phyloP scores from a whole-genome alignment of 1,284 basidiomycete genomes.

The Trametes polyzona region DNA sequence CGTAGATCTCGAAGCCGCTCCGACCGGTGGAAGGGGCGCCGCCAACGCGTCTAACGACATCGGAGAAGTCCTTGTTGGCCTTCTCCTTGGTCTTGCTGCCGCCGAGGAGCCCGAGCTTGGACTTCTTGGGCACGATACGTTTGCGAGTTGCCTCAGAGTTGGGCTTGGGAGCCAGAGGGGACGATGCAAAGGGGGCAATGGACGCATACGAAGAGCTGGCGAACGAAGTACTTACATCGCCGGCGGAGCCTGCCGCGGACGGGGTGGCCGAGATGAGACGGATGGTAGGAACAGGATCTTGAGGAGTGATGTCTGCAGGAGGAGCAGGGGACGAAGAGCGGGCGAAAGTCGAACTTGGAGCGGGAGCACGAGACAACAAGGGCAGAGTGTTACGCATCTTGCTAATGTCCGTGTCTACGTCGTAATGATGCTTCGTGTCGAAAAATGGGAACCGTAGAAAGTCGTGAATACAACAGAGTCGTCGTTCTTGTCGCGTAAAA shows the following conservation, averaged over 20 bases:
- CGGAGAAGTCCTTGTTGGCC: conserved; percentile 56
- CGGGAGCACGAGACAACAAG: conserved; percentile 38
- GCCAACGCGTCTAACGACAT: conserved; percentile 63
- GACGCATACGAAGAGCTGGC: conserved; percentile 36
- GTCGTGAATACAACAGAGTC: conserved; percentile 33
- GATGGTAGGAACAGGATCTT: conserved; percentile 57
- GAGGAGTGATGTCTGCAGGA: conserved; percentile 36
- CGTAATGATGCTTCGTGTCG: conserved; percentile 18
- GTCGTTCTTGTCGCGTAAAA: conserved; percentile 24
- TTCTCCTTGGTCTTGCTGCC: conserved; percentile 37
- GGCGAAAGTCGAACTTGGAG: conserved; percentile 31
- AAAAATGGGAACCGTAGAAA: conserved; percentile 18
- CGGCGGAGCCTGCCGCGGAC: conserved; percentile 50
- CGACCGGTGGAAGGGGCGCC: conserved; percentile 43
- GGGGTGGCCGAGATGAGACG: conserved; percentile 71
- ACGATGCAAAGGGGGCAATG: conserved; percentile 36
- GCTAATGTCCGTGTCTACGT: conserved; percentile 26
- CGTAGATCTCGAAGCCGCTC: conserved; percentile 72
- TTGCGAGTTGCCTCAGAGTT: conserved; percentile 43
- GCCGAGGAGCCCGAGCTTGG: conserved; percentile 61
- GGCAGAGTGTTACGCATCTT: conserved; percentile 42
- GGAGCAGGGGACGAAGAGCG: conserved; percentile 36
- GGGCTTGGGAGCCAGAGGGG: conserved; percentile 39
- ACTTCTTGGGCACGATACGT: conserved; percentile 76
- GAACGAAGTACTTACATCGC: conserved; percentile 33